Base-by-base conservation (phyloP, 176 grass and related monocot species). In the Avena sativa region DNA sequence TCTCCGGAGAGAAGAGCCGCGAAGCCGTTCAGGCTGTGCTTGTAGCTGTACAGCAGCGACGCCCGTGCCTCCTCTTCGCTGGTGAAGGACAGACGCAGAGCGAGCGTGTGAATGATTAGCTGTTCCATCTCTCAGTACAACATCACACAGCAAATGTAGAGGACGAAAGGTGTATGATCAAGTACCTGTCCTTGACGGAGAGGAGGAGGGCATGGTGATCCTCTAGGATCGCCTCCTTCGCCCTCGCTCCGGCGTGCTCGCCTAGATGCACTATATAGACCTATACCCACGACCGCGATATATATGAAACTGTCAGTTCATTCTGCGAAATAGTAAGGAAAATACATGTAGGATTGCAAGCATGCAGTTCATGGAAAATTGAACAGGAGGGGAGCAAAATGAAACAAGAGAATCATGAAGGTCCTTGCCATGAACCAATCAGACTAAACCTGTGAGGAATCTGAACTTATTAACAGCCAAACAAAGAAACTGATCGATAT, bases 1-100 rank as follows among this genome's bases (percentile, higher is more conserved):
- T 95, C 76, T 43, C 78, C 71, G 0, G 97, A 94, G 68, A 98
- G 88, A 15, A 94, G 44, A 28, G 93, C 94, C 5, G 97, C 97
- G 71, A 98, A 98, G 46, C 97, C 97, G 81, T 96, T 98, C 64
- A 98, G 85, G 87, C 65, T 98, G 87, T 96, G 89, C 88, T 86
- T 96, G 87, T 96, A 98, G 92, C 88, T 98, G 84, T 98, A 98
- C 69, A 98, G 60, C 14, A 98, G 78, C 65, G 94, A 96, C 79
- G 57, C 75, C 76, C 81, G 80, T 47, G 89, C 87, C 52, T 88
- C 89, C 58, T 96, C 92, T 79, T 94, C 82, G 53, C 96, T 98
- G 71, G 13, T 30, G 28, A 89, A 34, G 2, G 1, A 44, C 17
- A 70, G 38, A 40, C 5, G 38, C 40, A 43, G 36, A 74, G 8